phyloP scores from a whole-genome alignment of 2,329 filamentous ascomycete species.

The Fragosphaeria purpurea region DNA sequence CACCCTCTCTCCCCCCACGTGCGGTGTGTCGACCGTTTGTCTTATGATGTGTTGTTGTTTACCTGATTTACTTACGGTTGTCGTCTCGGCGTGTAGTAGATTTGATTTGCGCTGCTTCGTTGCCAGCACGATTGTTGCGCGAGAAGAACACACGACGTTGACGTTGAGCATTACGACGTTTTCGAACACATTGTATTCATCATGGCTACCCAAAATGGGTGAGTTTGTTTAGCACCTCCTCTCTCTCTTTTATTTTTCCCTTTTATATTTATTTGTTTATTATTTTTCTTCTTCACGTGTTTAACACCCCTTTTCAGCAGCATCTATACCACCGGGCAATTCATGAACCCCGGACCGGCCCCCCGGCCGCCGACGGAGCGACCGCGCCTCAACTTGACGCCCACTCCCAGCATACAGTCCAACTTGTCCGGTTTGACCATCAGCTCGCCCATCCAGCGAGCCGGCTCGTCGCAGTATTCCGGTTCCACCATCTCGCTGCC shows the following conservation, averaged over 20 bases:
- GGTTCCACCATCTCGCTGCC: slow-evolving; percentile 64
- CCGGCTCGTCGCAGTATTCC: slow-evolving; percentile 53
- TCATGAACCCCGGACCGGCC: slow-evolving; percentile 95
- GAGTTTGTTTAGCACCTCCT: neutral
- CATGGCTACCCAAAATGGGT: slow-evolving; percentile 11
- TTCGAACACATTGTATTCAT: neutral
- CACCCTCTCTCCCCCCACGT: too few relatives aligned
- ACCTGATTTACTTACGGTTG: too few relatives aligned
- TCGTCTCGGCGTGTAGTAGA: too few relatives aligned
- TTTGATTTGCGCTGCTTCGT: neutral
- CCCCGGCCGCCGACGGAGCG: slow-evolving; percentile 80
- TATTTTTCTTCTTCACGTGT: neutral
- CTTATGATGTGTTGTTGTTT: too few relatives aligned
- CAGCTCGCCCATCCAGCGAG: slow-evolving; percentile 53
- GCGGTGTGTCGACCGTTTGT: too few relatives aligned
- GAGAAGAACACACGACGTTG: too few relatives aligned
- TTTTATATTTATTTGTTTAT: neutral
- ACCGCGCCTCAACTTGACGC: slow-evolving; percentile 71
- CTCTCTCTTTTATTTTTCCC: neutral
- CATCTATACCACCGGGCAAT: slow-evolving; percentile 54
- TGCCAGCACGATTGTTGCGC: neutral
- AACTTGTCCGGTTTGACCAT: slow-evolving; percentile 74
- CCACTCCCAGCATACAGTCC: slow-evolving; percentile 61
- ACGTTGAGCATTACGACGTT: too few relatives aligned
- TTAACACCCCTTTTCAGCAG: slow-evolving; percentile 21